Evolutionary conservation across 352 stramenopile genomes (phyloP), one percentile per base, ranked within the genome.

Genomic region (Globisporangium megalacanthum): DNA sequence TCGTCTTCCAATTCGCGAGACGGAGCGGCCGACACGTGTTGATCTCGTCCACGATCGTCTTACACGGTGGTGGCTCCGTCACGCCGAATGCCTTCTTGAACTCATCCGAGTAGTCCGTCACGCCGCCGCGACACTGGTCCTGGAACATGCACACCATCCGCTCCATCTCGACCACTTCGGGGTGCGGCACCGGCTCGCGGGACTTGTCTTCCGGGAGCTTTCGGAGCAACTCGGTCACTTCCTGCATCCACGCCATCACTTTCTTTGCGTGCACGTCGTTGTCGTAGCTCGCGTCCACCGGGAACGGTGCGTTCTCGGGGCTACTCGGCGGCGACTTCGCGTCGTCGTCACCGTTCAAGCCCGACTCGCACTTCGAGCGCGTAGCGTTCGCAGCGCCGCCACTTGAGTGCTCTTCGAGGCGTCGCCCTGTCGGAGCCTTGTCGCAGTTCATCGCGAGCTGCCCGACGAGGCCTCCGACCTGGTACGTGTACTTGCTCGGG

Each of bases 61-160:
- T 64, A 53, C 75, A 81, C 13, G 72, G 68, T 13, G 72, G 66
- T n/a, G 62, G 58, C 13, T 63, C 58, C 9, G 70, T 68, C 3
- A 68, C 68, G 6, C 61, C 47, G 66, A 72, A 85, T 4, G 68
- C 69, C 2, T 56, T 60, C 58, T 85, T 83, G 60, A 85, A 85
- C 31, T 60, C 54, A 0, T 57, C 50, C 3, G 73, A 61, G 57
- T 83, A 87, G 46, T 83, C 73, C 1, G 54, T 39, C 0, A 66
- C 67, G 10, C 75, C 75, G 5, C 75, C 75, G 0, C 83, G 64
- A 49, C 77, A 87, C 36, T 79, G 59, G 39, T 81, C 60, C 41
- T 85, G 63, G 45, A 77, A 79, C 72, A 83, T 70, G 39, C 76
- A 82, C 53, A 64, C 37, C 64, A 52, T 52, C 1, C 31, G 37